These are phyloP conservation scores for Fusarium sp. DNA, from an alignment of 2,329 filamentous ascomycete species.

Conservation along the genomic window DNA sequence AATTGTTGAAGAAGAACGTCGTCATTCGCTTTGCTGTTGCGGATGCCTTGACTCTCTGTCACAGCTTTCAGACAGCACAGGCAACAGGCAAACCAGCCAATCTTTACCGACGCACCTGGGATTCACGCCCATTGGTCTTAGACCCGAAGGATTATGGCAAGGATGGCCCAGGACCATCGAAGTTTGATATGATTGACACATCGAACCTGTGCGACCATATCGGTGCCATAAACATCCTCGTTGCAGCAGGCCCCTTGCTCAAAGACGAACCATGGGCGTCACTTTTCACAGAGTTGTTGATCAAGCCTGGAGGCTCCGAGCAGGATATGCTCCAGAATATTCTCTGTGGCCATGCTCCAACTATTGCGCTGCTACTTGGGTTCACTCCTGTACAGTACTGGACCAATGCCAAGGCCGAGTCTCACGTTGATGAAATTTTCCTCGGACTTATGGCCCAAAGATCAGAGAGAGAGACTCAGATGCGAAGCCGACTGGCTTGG, in stretches of 20 bases:
- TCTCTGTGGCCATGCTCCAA: conserved; percentile 63
- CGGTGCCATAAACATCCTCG: conserved; percentile 56
- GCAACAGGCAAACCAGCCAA: conserved; percentile 54
- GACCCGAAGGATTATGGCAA: conserved; percentile 60
- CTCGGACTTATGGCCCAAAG: conserved; percentile 42
- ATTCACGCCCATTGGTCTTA: conserved; percentile 59
- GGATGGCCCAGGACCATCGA: conserved; percentile 53
- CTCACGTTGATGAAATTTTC: conserved; percentile 59
- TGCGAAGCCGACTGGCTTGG: conserved; percentile 55
- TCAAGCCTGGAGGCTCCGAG: conserved; percentile 50
- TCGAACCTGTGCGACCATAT: conserved; percentile 61
- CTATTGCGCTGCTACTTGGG: conserved; percentile 66
- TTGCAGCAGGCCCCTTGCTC: conserved; percentile 65
- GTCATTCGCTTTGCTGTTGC: conserved; percentile 63
- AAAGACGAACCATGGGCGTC: conserved; percentile 60
- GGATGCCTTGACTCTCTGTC: conserved; percentile 67
- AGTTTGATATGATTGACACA: conserved; percentile 72
- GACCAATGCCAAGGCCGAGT: conserved; percentile 63
- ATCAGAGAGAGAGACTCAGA: conserved; percentile 39
- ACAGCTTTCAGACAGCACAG: conserved; percentile 63
- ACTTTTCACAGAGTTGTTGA: conserved; percentile 64
- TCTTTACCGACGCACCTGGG: conserved; percentile 61
- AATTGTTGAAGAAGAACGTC: conserved; percentile 50
- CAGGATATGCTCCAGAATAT: conserved; percentile 57
- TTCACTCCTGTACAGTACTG: conserved; percentile 65